These are phyloP conservation scores for Hypoxylon lienhwacheense DNA, from an alignment of 495 filamentous ascomycete species.

Conservation along the genomic window DNA sequence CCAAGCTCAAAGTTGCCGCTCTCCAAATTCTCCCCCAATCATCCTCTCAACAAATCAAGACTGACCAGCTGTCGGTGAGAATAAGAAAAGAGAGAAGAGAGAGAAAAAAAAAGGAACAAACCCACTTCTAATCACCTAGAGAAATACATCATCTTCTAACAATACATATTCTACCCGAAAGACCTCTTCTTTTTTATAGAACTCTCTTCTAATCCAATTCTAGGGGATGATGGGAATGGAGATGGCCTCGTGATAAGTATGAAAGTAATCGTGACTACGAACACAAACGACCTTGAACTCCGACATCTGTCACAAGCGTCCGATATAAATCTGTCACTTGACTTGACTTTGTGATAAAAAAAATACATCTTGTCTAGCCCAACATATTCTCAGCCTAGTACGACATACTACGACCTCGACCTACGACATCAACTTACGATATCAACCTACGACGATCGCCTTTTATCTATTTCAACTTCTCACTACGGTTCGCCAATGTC, in stretches of 20 bases:
- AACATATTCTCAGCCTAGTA: neutral
- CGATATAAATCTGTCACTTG: conserved; percentile 6
- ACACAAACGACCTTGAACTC: conserved; percentile 3
- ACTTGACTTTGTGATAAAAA: neutral
- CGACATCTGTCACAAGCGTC: conserved; percentile 5
- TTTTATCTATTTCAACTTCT: neutral
- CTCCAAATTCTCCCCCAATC: too few species aligned
- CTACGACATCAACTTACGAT: too few species aligned
- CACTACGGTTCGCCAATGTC: conserved; percentile 16
- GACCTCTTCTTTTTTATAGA: too few species aligned
- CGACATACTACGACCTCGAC: too few species aligned
- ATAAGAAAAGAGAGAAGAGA: neutral
- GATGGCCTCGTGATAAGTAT: conserved; percentile 28
- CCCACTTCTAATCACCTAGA: neutral
- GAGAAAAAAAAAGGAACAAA: neutral
- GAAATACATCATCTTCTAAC: conserved; percentile 2
- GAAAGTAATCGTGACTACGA: conserved; percentile 18
- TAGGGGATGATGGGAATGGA: conserved; percentile 14
- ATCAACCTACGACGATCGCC: neutral
- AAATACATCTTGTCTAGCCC: neutral
- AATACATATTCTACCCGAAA: too few species aligned
- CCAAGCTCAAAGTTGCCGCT: conserved; percentile 8
- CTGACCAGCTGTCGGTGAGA: conserved; percentile 31
- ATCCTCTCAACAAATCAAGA: conserved; percentile 31
- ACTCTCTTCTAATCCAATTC: conserved; percentile 11